Conservation (phyloP, 1,139 yeast genomes). For the Scheffersomyces parashehatae region DNA sequence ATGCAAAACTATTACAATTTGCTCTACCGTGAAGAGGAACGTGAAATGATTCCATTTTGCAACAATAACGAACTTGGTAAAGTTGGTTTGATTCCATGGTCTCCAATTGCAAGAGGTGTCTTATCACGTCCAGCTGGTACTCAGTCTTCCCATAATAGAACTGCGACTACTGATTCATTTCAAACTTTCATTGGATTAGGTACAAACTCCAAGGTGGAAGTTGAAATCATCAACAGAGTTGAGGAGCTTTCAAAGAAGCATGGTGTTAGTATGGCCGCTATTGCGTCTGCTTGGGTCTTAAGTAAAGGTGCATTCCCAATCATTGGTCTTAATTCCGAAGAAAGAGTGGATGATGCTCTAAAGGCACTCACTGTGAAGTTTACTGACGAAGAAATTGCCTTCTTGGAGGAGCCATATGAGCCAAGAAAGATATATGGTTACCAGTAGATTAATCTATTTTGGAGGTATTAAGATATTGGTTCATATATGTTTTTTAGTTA, state of each 20-base stretch:
- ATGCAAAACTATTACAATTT: conserved; percentile 62
- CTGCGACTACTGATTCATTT: conserved; percentile 18
- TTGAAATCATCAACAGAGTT: conserved; percentile 49
- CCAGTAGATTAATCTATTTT: too few relatives aligned
- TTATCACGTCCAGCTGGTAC: conserved; percentile 37
- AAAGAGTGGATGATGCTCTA: conserved; percentile 55
- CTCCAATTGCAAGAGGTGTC: conserved; percentile 50
- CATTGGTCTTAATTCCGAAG: conserved; percentile 51
- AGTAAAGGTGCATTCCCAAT: conserved; percentile 53
- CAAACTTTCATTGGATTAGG: conserved; percentile 9
- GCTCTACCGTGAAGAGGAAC: conserved; percentile 59
- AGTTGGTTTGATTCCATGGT: conserved; percentile 54
- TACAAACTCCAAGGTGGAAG: conserved; percentile 19
- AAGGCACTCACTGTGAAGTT: conserved; percentile 43
- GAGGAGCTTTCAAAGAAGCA: conserved; percentile 50
- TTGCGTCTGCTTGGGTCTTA: conserved; percentile 57
- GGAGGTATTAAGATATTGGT: too few relatives aligned
- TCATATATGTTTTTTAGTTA: too few relatives aligned
- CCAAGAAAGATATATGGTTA: conserved; percentile 5
- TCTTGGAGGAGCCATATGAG: conserved; percentile 51
- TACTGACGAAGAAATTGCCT: conserved; percentile 43
- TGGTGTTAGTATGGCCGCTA: conserved; percentile 49
- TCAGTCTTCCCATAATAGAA: conserved; percentile 16
- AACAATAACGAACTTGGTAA: conserved; percentile 33
- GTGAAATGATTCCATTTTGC: conserved; percentile 59